Evolutionary conservation across 306 rosid genomes (phyloP).

Genomic region (Crotalaria pallida): DNA sequence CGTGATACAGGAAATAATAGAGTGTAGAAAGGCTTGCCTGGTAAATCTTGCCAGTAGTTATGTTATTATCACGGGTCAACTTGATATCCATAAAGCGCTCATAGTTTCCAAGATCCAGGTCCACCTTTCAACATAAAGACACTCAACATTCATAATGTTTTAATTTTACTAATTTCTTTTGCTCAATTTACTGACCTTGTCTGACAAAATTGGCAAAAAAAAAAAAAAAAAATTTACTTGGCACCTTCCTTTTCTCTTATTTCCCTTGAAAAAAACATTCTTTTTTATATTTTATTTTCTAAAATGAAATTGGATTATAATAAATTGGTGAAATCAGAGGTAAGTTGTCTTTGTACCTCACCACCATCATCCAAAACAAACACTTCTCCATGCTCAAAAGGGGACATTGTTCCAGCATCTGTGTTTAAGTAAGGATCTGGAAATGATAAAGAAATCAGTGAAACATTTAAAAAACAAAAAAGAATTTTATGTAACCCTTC

Average conservation of each 20-base stretch:
- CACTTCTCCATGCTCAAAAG: constrained; percentile 94
- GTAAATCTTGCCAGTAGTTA: constrained; percentile 92
- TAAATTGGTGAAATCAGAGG: neutral
- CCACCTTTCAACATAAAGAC: constrained; percentile 65
- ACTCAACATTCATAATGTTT: constrained; percentile 22
- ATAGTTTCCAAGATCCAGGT: constrained; percentile 98
- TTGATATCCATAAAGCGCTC: constrained; percentile 84
- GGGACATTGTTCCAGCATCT: constrained; percentile 98
- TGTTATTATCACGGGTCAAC: constrained; percentile 87
- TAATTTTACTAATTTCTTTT: neutral
- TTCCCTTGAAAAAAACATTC: neutral
- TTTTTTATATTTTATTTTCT: neutral
- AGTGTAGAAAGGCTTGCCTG: constrained; percentile 52
- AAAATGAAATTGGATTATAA: neutral
- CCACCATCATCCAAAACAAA: constrained; percentile 94
- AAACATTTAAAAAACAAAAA: neutral
- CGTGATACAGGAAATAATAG: neutral
- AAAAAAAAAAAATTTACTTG: no score
- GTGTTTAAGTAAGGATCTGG: constrained; percentile 97
- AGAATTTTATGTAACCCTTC: constrained; percentile 9
- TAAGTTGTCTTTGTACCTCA: constrained; percentile 52
- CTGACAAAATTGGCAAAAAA: constrained; percentile 17
- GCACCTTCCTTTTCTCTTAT: neutral
- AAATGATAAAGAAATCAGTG: neutral
- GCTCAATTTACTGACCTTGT: constrained; percentile 15